phyloP scores from a whole-genome alignment of 352 stramenopile species.

The Phytophthora macrochlamydospora region DNA sequence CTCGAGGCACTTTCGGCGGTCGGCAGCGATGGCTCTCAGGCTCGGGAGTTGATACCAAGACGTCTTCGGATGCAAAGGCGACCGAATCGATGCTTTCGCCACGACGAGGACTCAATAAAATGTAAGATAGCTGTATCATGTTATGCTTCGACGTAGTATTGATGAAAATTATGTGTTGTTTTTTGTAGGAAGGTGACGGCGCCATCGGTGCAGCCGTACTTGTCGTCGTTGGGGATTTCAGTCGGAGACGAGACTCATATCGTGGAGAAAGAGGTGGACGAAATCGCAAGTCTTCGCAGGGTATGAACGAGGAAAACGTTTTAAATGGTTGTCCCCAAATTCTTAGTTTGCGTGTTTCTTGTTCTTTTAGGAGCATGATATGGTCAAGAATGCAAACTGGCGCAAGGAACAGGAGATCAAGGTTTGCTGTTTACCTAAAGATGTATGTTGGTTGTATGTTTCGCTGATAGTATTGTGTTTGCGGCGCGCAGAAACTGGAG shows the following conservation, averaged over 20 bases:
- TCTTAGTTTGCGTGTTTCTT: not conserved
- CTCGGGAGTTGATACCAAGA: slow-evolving; percentile 22
- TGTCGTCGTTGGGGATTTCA: slow-evolving; percentile 73
- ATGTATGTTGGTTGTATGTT: not conserved
- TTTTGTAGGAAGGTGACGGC: slow-evolving; percentile 58
- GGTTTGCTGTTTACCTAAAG: slow-evolving; percentile 19
- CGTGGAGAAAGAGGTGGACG: slow-evolving; percentile 81
- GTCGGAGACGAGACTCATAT: slow-evolving; percentile 81
- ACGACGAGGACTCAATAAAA: slow-evolving; percentile 50
- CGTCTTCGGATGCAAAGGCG: slow-evolving; percentile 41
- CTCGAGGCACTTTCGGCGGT: slow-evolving; percentile 69
- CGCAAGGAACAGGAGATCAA: slow-evolving; percentile 79
- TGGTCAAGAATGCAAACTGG: slow-evolving; percentile 66
- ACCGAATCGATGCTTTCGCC: slow-evolving; percentile 52
- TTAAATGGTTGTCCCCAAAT: not conserved
- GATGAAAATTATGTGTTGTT: slow-evolving; percentile 1
- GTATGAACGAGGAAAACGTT: slow-evolving; percentile 25
- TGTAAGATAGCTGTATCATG: slow-evolving; percentile 18
- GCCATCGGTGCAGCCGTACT: slow-evolving; percentile 71
- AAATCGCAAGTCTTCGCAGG: slow-evolving; percentile 66
- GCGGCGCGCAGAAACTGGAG: slow-evolving; percentile 53
- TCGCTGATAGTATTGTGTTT: slow-evolving; percentile 5
- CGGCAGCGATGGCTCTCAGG: slow-evolving; percentile 76
- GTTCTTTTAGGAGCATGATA: slow-evolving; percentile 59
- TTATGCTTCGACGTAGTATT: not conserved